Percentiles rank a stretch among this genome's conserved stretches.
These are phyloP conservation scores for Synchytrium microbalum DNA, from an alignment of 371 early-diverging fungal genomes.

Conservation along the genomic window DNA sequence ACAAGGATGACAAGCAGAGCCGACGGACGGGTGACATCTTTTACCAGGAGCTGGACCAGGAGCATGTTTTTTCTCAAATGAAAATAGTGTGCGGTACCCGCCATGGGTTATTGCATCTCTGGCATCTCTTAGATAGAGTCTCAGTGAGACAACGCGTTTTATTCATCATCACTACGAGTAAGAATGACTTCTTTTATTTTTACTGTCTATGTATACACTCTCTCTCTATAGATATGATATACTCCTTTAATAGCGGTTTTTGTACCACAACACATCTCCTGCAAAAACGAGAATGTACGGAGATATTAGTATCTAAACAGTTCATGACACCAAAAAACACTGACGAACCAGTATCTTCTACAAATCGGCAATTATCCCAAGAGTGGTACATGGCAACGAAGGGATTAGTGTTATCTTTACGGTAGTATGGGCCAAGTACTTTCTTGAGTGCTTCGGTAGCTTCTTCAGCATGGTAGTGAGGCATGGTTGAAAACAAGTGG, in stretches of 20 bases:
- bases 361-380: slow-evolving; percentile 61
- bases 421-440: slow-evolving; percentile 62
- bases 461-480: slow-evolving; percentile 80
- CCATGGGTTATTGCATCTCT: too few relatives aligned
- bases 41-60: too few relatives aligned
- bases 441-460: slow-evolving; percentile 70
- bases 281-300: neutral
- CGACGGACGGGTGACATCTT: too few relatives aligned
- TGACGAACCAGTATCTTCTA: slow-evolving; percentile 57
- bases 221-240: too few relatives aligned
- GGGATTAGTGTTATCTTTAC: slow-evolving; percentile 57
- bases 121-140: too few relatives aligned
- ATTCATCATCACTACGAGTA: too few relatives aligned
- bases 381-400: slow-evolving; percentile 55
- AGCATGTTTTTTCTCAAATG: too few relatives aligned
- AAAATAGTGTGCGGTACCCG: too few relatives aligned
- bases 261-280: slow-evolving; percentile 35
- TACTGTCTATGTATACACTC: too few relatives aligned
- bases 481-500: slow-evolving; percentile 84
- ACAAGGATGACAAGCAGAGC: too few relatives aligned
- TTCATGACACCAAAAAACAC: neutral
- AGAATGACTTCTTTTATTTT: too few relatives aligned
- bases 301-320: slow-evolving; percentile 1
- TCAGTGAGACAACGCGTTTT: too few relatives aligned
- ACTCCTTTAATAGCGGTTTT: slow-evolving; percentile 18